These are phyloP conservation scores for Vanrija sp. DNA, from an alignment of 1,284 basidiomycete genomes.

Conservation along the genomic window DNA sequence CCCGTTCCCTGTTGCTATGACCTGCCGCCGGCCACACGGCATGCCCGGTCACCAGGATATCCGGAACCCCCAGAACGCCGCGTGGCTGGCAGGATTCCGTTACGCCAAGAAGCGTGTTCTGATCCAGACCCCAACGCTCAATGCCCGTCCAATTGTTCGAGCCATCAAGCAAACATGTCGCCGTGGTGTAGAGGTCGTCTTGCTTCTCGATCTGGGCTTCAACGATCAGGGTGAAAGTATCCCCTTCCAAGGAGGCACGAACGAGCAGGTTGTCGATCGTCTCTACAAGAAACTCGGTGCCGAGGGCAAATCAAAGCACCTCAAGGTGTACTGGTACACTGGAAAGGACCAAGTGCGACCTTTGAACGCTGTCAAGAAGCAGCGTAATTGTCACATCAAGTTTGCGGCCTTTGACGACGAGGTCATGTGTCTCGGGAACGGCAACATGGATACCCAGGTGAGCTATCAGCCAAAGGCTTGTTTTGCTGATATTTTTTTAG, in stretches of 20 bases:
- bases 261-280: conserved; percentile 66
- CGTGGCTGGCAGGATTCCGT: conserved; percentile 68
- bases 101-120: conserved; percentile 68
- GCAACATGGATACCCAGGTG: conserved; percentile 35
- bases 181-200: conserved; percentile 62
- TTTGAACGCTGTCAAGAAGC: conserved; percentile 66
- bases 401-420: conserved; percentile 68
- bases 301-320: conserved; percentile 54
- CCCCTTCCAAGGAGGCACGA: conserved; percentile 75
- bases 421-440: conserved; percentile 63
- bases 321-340: conserved; percentile 64
- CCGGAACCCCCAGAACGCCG: conserved; percentile 66
- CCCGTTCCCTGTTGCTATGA: conserved; percentile 69
- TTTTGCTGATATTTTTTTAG: conserved; percentile 53
- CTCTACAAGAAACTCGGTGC: conserved; percentile 59
- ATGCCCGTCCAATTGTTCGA: conserved; percentile 64
- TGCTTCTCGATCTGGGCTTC: conserved; percentile 65
- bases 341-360: conserved; percentile 62
- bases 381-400: conserved; percentile 75
- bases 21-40: conserved; percentile 66
- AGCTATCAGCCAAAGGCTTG: background rate
- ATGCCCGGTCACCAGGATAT: conserved; percentile 54
- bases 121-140: conserved; percentile 73
- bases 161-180: conserved; percentile 64
- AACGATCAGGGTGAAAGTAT: conserved; percentile 63